phyloP scores from a whole-genome alignment of 331 rosid species.

The Phaseolus coccineus region DNA sequence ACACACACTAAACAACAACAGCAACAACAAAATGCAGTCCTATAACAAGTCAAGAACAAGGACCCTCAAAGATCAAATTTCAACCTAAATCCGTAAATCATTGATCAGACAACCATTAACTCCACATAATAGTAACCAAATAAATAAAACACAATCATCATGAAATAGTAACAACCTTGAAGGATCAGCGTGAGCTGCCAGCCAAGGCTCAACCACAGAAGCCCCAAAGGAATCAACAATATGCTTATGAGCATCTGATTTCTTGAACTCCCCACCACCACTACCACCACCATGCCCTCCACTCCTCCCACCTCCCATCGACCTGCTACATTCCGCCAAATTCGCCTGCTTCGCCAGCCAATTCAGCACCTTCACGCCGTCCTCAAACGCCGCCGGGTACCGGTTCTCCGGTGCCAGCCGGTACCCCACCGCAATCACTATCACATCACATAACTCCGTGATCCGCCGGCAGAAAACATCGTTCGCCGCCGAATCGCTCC shows the following conservation, averaged over 20 bases:
- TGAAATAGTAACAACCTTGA: slow-evolving; percentile 65
- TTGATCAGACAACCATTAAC: not conserved
- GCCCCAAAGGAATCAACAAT: slow-evolving; percentile 88
- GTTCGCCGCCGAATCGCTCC: slow-evolving; percentile 83
- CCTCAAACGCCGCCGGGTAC: slow-evolving; percentile 93
- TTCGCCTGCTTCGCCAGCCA: slow-evolving; percentile 96
- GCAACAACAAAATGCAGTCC: not conserved
- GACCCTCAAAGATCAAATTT: not conserved
- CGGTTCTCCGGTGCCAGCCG: slow-evolving; percentile 90
- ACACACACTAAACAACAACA: not conserved
- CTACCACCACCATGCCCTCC: slow-evolving; percentile 23
- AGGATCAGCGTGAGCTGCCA: slow-evolving; percentile 94
- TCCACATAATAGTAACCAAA: not conserved
- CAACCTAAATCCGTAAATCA: slow-evolving; percentile 20
- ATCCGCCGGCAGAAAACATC: slow-evolving; percentile 82
- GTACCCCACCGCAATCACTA: slow-evolving; percentile 84
- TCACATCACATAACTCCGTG: slow-evolving; percentile 80
- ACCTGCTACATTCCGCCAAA: slow-evolving; percentile 89
- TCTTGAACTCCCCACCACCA: slow-evolving; percentile 59
- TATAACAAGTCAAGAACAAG: not conserved
- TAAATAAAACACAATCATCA: slow-evolving; percentile 25
- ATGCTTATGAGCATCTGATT: slow-evolving; percentile 64
- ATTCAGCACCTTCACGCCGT: slow-evolving; percentile 84
- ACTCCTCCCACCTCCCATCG: slow-evolving; percentile 59
- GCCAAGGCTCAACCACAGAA: slow-evolving; percentile 93